Base-by-base conservation (phyloP, 805 yeast genomes). In the Kodamaea lidongshanica region DNA sequence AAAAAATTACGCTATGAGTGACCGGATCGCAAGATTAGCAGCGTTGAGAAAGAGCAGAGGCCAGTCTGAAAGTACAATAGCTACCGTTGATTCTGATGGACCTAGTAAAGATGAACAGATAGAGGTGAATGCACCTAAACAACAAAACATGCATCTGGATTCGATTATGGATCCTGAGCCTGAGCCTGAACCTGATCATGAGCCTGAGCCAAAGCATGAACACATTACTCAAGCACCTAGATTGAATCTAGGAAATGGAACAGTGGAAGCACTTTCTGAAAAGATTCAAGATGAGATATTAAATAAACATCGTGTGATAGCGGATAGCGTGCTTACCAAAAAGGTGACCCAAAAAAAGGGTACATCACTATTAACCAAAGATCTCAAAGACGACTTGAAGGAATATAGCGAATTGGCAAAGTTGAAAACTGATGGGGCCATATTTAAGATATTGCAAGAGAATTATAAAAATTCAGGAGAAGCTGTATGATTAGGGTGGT, bases 341-440 rank as follows among this genome's bases (percentile, higher is more conserved):
- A 21, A 23, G 7, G 21, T n/a, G n/a, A n/a, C n/a, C n/a, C n/a
- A 20, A 10, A 14, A 19, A 8, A 31, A 32, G 19, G n/a, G 16
- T 10, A 10, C 34, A 7, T 25, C 34, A 11, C n/a, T 11, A n/a
- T 44, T 50, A 29, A 59, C 60, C 12, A 32, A 46, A 25, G 67
- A 62, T 31, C 48, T 63, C 30, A 55, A 52, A 32, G 35, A 40
- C 10, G 61, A 58, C 23, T 31, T 63, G 19, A 39, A 37, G 4
- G 34, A 34, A 16, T 51, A 54, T 20, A 40, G 49, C 19, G 32
- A 39, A 10, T 34, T 39, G 33, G 67, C 67, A 3, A 43, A 46
- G 18, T 15, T 28, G 3, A 45, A 39, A 19, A 61, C 66, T 1
- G 51, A 53, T 16, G 24, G 25, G 16, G 41, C 40, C 7, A 23